These are phyloP conservation scores for Clavispora fructus DNA, from an alignment of 805 yeast genomes.

Conservation along the genomic window DNA sequence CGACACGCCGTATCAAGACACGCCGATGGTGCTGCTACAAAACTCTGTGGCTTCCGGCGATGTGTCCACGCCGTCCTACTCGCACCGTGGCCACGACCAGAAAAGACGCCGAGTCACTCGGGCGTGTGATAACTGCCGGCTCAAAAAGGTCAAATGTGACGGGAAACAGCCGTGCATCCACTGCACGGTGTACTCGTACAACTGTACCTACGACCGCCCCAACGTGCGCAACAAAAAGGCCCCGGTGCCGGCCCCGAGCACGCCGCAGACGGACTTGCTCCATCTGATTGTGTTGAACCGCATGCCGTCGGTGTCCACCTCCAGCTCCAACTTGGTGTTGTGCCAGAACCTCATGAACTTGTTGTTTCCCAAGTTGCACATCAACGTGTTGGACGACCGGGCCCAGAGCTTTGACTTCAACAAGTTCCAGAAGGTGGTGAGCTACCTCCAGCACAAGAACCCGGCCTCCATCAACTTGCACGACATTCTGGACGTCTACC, in stretches of 20 bases:
- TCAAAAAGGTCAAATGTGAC: slow-evolving; percentile 74
- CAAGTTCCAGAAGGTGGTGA: slow-evolving; percentile 25
- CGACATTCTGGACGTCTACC: slow-evolving; percentile 26
- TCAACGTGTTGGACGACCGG: slow-evolving; percentile 30
- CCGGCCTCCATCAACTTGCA: slow-evolving; percentile 15
- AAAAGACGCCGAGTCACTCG: slow-evolving; percentile 64
- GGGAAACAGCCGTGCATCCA: slow-evolving; percentile 75
- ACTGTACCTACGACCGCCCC: slow-evolving; percentile 82
- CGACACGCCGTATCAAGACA: not conserved
- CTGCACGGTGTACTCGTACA: slow-evolving; percentile 82
- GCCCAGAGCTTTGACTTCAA: slow-evolving; percentile 27
- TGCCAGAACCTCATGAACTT: slow-evolving; percentile 31
- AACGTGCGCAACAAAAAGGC: slow-evolving; percentile 47
- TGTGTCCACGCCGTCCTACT: not conserved
- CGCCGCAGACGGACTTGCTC: slow-evolving; percentile 14
- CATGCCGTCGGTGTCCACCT: slow-evolving; percentile 7
- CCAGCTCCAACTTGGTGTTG: slow-evolving; percentile 15
- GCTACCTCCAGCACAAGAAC: slow-evolving; percentile 17
- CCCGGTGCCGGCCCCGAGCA: slow-evolving; percentile 9
- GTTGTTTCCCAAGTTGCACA: slow-evolving; percentile 30
- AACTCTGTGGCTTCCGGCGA: not conserved
- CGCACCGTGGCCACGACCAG: slow-evolving; percentile 11
- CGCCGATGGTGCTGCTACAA: not conserved
- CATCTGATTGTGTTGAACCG: slow-evolving; percentile 14
- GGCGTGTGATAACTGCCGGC: slow-evolving; percentile 73